Evolutionary conservation across 192 early-diverging fungal genomes (phyloP).

Genomic region (Backusella parvicylindrica): DNA sequence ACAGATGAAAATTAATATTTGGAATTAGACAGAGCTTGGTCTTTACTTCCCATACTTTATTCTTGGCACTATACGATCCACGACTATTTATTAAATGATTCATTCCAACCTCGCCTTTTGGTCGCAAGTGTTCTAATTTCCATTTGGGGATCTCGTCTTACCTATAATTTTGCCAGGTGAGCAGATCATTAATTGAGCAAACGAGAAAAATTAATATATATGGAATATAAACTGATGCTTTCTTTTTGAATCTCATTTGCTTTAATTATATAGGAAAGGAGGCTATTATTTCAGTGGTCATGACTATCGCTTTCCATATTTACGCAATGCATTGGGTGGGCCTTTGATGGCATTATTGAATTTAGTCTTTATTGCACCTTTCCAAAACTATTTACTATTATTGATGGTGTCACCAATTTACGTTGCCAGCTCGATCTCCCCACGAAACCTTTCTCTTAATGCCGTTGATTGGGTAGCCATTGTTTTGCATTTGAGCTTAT

Average conservation of each 20-base stretch:
- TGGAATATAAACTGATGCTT: not conserved
- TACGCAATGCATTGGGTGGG: constrained; percentile 31
- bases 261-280: constrained; percentile 52
- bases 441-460: constrained; percentile 28
- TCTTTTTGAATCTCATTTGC: not conserved
- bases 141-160: constrained; percentile 72
- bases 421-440: constrained; percentile 19
- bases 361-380: constrained; percentile 68
- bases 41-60: constrained; percentile 63
- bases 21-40: constrained; percentile 69
- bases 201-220: not conserved
- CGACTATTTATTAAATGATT: constrained; percentile 37
- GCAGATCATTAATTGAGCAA: constrained; percentile 8
- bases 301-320: constrained; percentile 74
- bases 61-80: constrained; percentile 52
- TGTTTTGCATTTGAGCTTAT: constrained; percentile 38
- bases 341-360: constrained; percentile 64
- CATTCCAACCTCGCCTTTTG: constrained; percentile 37
- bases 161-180: constrained; percentile 66
- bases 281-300: constrained; percentile 64
- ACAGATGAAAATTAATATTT: not conserved
- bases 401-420: constrained; percentile 54
- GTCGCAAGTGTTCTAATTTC: constrained; percentile 44
- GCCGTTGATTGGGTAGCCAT: constrained; percentile 44
- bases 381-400: constrained; percentile 71